phyloP scores from a whole-genome alignment of 257 asterid species.

The Nicotiana sylvestris region DNA sequence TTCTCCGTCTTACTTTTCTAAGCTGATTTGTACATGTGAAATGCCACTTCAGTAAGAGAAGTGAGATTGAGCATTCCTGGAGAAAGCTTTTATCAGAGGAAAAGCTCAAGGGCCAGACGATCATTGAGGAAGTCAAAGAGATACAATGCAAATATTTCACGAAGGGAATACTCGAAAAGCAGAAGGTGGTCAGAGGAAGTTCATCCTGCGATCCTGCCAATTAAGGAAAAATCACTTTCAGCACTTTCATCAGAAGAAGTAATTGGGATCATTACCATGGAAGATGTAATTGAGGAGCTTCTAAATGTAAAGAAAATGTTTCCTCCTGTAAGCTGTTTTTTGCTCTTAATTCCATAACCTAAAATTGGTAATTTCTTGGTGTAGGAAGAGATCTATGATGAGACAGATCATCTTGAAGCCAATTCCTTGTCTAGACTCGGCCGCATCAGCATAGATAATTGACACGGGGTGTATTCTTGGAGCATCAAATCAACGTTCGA shows the following conservation, averaged over 20 bases:
- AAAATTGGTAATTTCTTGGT: not conserved
- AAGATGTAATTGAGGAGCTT: constrained; percentile 39
- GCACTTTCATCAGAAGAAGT: constrained; percentile 18
- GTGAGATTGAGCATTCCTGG: constrained; percentile 23
- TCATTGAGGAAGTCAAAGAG: constrained; percentile 21
- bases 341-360: not conserved
- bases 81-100: constrained; percentile 2
- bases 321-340: not conserved
- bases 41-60: constrained; percentile 18
- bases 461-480: not conserved
- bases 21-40: not conserved
- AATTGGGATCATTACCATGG: constrained; percentile 37
- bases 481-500: too few relatives aligned
- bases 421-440: too few relatives aligned
- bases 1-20: not conserved
- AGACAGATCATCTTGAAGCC: constrained; percentile 12
- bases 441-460: too few relatives aligned
- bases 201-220: constrained; percentile 31
- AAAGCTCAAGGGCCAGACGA: constrained; percentile 17
- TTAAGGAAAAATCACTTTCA: constrained; percentile 20
- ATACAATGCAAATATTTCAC: constrained; percentile 13
- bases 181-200: constrained; percentile 36
- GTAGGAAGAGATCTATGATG: constrained; percentile 37
- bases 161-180: constrained; percentile 25
- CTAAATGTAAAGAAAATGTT: constrained; percentile 8